These are phyloP conservation scores for Globisporangium lucens DNA, from an alignment of 352 stramenopile genomes.

Conservation along the genomic window DNA sequence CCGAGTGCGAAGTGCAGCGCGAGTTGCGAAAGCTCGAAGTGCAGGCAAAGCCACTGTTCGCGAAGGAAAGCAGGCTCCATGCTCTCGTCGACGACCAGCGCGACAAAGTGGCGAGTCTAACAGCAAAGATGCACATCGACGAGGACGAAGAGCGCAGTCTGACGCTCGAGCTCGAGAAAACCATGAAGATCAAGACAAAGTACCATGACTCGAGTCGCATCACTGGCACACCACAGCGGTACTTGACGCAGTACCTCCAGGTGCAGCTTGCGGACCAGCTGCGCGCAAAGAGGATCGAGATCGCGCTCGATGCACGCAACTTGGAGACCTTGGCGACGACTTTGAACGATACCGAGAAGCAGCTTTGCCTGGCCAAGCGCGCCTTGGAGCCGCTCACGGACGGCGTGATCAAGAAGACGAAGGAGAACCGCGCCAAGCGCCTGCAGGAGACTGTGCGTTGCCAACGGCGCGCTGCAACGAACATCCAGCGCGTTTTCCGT, in stretches of 20 bases:
- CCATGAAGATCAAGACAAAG: constrained; percentile 81
- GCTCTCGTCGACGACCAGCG: constrained; percentile 42
- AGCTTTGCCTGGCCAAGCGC: constrained; percentile 62
- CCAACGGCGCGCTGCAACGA: constrained; percentile 53
- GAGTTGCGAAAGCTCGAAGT: constrained; percentile 71
- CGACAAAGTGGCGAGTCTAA: constrained; percentile 42
- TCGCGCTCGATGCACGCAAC: constrained; percentile 48
- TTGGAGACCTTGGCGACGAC: constrained; percentile 59
- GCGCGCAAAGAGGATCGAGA: constrained; percentile 60
- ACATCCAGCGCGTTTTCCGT: constrained; percentile 82
- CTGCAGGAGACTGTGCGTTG: constrained; percentile 73
- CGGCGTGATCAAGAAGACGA: constrained; percentile 78
- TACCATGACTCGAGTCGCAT: constrained; percentile 84
- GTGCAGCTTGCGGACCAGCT: constrained; percentile 87
- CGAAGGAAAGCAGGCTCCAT: constrained; percentile 45
- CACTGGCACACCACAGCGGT: constrained; percentile 88
- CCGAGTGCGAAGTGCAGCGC: constrained; percentile 59
- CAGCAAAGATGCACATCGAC: constrained; percentile 35
- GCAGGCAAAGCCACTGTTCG: constrained; percentile 71
- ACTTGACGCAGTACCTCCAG: constrained; percentile 91
- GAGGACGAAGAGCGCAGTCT: constrained; percentile 58
- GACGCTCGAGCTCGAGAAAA: constrained; percentile 74
- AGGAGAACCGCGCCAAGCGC: constrained; percentile 50
- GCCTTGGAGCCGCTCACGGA: constrained; percentile 86
- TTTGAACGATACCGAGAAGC: constrained; percentile 61